Percentiles rank a stretch among this genome's conserved stretches.
Conservation (phyloP, 352 stramenopile genomes). For the Achlya hypogyna region DNA sequence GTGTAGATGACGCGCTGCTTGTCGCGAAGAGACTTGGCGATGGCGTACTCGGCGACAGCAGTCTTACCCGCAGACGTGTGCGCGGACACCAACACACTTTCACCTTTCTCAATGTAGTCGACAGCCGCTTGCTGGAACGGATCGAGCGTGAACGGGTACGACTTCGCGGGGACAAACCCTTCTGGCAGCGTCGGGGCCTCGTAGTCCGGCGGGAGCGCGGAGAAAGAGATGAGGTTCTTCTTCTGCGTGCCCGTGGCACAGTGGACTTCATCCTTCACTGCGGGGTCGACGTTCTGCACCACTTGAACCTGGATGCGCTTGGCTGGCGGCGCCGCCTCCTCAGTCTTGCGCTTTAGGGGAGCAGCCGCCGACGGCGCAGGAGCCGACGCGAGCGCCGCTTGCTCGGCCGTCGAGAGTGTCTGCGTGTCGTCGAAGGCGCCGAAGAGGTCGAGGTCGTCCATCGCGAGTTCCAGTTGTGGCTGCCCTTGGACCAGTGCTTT, state of each 20-base stretch:
- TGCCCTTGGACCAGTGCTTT: not conserved
- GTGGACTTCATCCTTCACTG: conserved; percentile 44
- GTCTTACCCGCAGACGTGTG: conserved; percentile 98
- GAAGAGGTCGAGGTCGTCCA: conserved; percentile 90
- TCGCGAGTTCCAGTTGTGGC: not conserved
- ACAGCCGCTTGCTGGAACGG: conserved; percentile 97
- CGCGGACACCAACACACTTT: conserved; percentile 94
- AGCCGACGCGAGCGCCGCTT: conserved; percentile 28
- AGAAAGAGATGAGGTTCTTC: conserved; percentile 94
- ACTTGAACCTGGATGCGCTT: conserved; percentile 65
- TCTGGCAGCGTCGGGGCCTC: conserved; percentile 19
- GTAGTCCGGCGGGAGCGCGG: conserved; percentile 78
- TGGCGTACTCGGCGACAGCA: conserved; percentile 97
- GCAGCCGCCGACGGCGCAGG: conserved; percentile 39
- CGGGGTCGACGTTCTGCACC: conserved; percentile 65
- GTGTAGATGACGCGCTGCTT: conserved; percentile 95
- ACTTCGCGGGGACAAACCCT: conserved; percentile 36
- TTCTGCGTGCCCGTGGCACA: conserved; percentile 91
- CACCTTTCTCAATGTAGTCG: conserved; percentile 87
- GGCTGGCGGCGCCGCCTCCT: conserved; percentile 28
- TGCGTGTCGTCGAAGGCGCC: conserved; percentile 86
- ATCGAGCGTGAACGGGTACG: conserved; percentile 87
- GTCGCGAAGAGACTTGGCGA: conserved; percentile 89
- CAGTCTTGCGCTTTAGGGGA: conserved; percentile 26
- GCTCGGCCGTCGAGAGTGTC: conserved; percentile 42